phyloP scores from a whole-genome alignment of 148 eudicot species.

The Fagopyrum tataricum region DNA sequence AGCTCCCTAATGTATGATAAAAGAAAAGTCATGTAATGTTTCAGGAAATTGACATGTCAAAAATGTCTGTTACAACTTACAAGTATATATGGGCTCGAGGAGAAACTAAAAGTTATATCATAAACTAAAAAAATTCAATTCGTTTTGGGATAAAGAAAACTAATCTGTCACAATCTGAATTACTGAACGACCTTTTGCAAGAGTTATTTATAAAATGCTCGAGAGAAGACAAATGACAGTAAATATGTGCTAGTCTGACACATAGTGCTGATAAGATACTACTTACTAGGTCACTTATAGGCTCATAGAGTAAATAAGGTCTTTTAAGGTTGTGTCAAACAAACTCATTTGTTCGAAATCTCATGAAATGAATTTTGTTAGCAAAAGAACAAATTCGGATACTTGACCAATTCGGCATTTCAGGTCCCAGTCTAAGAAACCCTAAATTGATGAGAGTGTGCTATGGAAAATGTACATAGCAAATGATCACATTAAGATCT shows the following conservation, averaged over 20 bases:
- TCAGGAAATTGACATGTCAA: not conserved
- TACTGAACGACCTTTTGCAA: not conserved
- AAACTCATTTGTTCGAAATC: not conserved
- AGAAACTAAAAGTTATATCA: not conserved
- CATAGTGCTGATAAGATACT: too few species aligned
- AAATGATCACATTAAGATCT: not conserved
- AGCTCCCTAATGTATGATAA: slow-evolving; percentile 60
- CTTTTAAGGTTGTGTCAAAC: too few species aligned
- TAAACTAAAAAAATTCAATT: not conserved
- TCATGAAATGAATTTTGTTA: not conserved
- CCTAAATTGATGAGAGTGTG: not conserved
- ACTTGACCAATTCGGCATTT: not conserved
- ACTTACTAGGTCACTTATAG: too few species aligned
- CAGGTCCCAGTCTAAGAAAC: not conserved
- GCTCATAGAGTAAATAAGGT: too few species aligned
- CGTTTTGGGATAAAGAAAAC: not conserved
- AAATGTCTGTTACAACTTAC: not conserved
- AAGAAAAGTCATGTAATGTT: slow-evolving; percentile 10
- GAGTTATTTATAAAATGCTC: not conserved
- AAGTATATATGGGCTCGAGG: not conserved
- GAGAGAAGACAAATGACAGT: not conserved
- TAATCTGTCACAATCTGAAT: not conserved
- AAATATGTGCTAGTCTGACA: not conserved
- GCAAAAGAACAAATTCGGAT: not conserved
- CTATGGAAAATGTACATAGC: not conserved